These are phyloP conservation scores for Trichocomaceae sp. DNA, from an alignment of 2,329 filamentous ascomycete genomes.

Conservation along the genomic window DNA sequence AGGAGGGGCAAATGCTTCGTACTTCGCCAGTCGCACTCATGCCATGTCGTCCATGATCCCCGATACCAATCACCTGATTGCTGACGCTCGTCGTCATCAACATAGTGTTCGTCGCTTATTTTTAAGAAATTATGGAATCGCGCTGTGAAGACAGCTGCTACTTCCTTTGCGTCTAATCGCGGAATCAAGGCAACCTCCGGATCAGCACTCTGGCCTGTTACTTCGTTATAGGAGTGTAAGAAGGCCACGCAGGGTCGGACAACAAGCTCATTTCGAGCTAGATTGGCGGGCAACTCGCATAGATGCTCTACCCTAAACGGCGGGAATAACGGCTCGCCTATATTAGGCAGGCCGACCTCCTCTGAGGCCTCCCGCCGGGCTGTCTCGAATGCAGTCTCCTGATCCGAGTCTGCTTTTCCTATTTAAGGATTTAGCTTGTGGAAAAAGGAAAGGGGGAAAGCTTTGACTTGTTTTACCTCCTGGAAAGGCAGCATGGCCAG, in stretches of 20 bases:
- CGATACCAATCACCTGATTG: constrained; percentile 68
- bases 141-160: constrained; percentile 87
- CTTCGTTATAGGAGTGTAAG: constrained; percentile 56
- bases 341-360: constrained; percentile 76
- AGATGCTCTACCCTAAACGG: constrained; percentile 84
- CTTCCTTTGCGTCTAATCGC: constrained; percentile 77
- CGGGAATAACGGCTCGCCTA: constrained; percentile 63
- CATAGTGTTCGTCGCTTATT: constrained; percentile 48
- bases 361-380: constrained; percentile 85
- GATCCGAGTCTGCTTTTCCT: constrained; percentile 50
- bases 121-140: constrained; percentile 78
- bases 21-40: constrained; percentile 67
- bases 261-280: constrained; percentile 66
- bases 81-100: constrained; percentile 26
- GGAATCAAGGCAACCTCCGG: constrained; percentile 70
- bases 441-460: not conserved
- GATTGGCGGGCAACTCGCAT: constrained; percentile 70
- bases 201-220: constrained; percentile 38
- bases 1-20: constrained; percentile 12
- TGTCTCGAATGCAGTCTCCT: constrained; percentile 63
- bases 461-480: constrained; percentile 51
- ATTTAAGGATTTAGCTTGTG: not conserved
- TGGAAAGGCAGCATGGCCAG: constrained; percentile 82
- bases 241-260: constrained; percentile 74
- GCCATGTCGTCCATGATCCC: constrained; percentile 73